phyloP scores from a whole-genome alignment of 116 monocot species.

The Trichopus zeylanicus region DNA sequence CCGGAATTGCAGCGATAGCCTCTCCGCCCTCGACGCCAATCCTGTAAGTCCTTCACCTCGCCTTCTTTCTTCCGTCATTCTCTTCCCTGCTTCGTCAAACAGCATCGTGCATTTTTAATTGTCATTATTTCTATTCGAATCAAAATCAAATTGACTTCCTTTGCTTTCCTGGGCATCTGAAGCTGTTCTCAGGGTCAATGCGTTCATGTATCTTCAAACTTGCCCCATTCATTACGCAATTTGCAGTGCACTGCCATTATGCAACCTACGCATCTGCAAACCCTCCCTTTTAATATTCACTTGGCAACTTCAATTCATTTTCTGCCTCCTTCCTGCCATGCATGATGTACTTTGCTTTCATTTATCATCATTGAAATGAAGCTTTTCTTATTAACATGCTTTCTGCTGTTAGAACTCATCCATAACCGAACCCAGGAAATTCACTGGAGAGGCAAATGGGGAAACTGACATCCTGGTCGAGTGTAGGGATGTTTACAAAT shows the following conservation, averaged over 20 bases:
- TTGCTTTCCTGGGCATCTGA: too few relatives aligned
- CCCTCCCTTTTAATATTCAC: not conserved
- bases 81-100: too few relatives aligned
- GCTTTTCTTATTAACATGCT: too few relatives aligned
- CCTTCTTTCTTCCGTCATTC: not conserved
- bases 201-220: too few relatives aligned
- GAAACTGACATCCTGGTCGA: slow-evolving; percentile 67
- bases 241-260: too few relatives aligned
- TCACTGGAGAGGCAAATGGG: slow-evolving; percentile 13
- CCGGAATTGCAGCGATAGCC: slow-evolving; percentile 15
- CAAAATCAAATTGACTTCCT: too few relatives aligned
- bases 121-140: too few relatives aligned
- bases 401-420: slow-evolving; percentile 35
- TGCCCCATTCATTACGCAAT: too few relatives aligned
- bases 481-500: slow-evolving; percentile 84
- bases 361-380: too few relatives aligned
- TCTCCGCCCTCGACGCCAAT: slow-evolving; percentile 7
- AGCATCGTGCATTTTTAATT: too few relatives aligned
- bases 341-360: slow-evolving; percentile 6
- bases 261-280: too few relatives aligned
- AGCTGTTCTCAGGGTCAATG: too few relatives aligned
- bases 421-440: slow-evolving; percentile 18
- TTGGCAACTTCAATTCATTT: not conserved
- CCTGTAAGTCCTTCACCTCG: not conserved
- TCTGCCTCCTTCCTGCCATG: not conserved